These are phyloP conservation scores for Epichloe uncinata DNA, from an alignment of 2,329 filamentous ascomycete species.

Conservation along the genomic window DNA sequence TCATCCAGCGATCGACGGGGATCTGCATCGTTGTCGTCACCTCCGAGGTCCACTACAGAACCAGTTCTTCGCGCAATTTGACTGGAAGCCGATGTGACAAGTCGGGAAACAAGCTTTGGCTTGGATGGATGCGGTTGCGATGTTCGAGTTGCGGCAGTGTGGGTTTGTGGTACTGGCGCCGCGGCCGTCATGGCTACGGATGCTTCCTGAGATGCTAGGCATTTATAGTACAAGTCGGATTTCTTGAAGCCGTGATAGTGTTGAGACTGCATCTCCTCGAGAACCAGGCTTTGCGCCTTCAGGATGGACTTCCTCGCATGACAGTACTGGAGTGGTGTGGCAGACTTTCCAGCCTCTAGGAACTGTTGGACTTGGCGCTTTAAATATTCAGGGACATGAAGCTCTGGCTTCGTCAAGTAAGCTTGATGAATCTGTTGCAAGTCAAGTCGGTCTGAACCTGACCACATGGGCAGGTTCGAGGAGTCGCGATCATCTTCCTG, in stretches of 20 bases:
- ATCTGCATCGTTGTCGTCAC: slow-evolving; percentile 23
- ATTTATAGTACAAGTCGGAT: slow-evolving; percentile 94
- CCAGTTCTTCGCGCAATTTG: slow-evolving; percentile 27
- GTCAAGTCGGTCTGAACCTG: slow-evolving; percentile 72
- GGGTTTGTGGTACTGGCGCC: slow-evolving; percentile 4
- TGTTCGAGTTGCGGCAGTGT: slow-evolving; percentile 14
- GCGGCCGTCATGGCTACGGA: slow-evolving; percentile 3
- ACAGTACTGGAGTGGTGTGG: slow-evolving; percentile 70
- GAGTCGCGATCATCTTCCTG: slow-evolving; percentile 49
- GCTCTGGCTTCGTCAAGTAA: slow-evolving; percentile 73
- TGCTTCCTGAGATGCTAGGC: slow-evolving; percentile 73
- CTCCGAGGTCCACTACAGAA: slow-evolving; percentile 35
- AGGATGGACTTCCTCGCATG: slow-evolving; percentile 71
- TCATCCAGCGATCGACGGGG: slow-evolving; percentile 62
- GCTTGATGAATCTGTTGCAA: slow-evolving; percentile 83
- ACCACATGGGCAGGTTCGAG: slow-evolving; percentile 55
- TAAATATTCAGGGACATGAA: slow-evolving; percentile 60
- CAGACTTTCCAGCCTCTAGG: slow-evolving; percentile 60
- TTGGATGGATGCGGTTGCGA: slow-evolving; percentile 29
- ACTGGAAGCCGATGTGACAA: slow-evolving; percentile 24
- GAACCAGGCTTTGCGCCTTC: slow-evolving; percentile 64
- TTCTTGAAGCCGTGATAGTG: slow-evolving; percentile 80
- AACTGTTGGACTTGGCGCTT: slow-evolving; percentile 63
- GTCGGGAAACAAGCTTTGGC: slow-evolving; percentile 27
- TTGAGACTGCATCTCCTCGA: slow-evolving; percentile 70